phyloP scores from a whole-genome alignment of 1,284 basidiomycete species.

The Fomes fomentarius region DNA sequence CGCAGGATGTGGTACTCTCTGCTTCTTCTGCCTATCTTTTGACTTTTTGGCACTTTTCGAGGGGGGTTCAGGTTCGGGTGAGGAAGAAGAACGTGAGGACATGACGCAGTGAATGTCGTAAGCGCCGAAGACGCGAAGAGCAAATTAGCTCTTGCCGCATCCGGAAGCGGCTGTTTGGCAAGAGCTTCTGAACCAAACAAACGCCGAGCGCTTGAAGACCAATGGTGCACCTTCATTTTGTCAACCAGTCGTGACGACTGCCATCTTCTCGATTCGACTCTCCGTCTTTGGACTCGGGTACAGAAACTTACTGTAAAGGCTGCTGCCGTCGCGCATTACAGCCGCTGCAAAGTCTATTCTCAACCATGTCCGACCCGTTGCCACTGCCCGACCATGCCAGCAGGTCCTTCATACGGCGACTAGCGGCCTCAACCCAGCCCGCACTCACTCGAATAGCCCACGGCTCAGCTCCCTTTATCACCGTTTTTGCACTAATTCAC shows the following conservation, averaged over 20 bases:
- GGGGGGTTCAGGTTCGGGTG: slow-evolving; percentile 22
- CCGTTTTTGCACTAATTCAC: slow-evolving; percentile 67
- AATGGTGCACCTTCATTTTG: too few species aligned
- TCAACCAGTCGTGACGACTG: too few species aligned
- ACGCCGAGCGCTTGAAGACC: too few species aligned
- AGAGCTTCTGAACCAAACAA: slow-evolving; percentile 23
- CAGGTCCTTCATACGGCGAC: slow-evolving; percentile 20
- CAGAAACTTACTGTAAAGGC: too few species aligned
- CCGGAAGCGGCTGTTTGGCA: slow-evolving; percentile 24
- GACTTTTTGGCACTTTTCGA: slow-evolving; percentile 23
- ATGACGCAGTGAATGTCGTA: slow-evolving; percentile 8
- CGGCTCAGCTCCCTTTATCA: slow-evolving; percentile 62
- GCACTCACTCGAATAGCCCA: slow-evolving; percentile 52
- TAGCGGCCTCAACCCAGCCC: slow-evolving; percentile 18
- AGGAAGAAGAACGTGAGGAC: slow-evolving; percentile 28
- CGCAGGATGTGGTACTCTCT: slow-evolving; percentile 13
- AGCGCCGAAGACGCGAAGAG: not conserved
- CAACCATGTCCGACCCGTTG: slow-evolving; percentile 13
- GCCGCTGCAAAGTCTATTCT: too few species aligned
- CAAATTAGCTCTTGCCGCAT: slow-evolving; percentile 13
- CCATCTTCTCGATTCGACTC: too few species aligned
- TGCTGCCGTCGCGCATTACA: too few species aligned
- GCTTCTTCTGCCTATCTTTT: slow-evolving; percentile 21
- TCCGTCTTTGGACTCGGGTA: too few species aligned
- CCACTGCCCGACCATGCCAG: not conserved